Evolutionary conservation across 2,329 filamentous ascomycete genomes (phyloP).

Genomic region (Aplosporella prunicola): DNA sequence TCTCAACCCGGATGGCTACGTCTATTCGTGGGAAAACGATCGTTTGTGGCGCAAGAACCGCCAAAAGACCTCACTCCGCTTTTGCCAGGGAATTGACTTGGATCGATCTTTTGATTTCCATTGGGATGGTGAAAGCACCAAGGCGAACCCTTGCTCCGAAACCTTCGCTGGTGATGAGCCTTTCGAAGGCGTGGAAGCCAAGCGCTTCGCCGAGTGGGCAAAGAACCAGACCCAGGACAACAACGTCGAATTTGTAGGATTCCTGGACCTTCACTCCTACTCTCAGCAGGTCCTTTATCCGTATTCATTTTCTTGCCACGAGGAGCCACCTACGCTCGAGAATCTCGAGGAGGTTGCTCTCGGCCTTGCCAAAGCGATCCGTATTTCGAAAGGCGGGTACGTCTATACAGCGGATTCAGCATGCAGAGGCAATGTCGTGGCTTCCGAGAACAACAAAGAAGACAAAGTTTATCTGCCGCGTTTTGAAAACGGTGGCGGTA

Average conservation of each 20-base stretch:
- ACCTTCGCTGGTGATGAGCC: constrained; percentile 75
- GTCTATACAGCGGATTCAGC: constrained; percentile 61
- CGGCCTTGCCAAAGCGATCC: constrained; percentile 81
- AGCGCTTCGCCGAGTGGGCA: constrained; percentile 70
- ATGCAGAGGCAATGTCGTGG: constrained; percentile 69
- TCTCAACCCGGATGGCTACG: constrained; percentile 87
- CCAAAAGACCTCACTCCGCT: constrained; percentile 69
- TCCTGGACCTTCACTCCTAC: constrained; percentile 88
- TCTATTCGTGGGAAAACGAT: constrained; percentile 86
- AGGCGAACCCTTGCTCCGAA: constrained; percentile 78
- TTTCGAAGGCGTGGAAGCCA: constrained; percentile 75
- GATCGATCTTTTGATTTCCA: constrained; percentile 79
- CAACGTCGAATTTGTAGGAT: constrained; percentile 68
- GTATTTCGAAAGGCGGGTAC: constrained; percentile 63
- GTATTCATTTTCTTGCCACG: constrained; percentile 74
- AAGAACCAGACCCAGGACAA: constrained; percentile 63
- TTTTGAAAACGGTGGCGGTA: constrained; percentile 70
- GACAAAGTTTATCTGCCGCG: constrained; percentile 36
- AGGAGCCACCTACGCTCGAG: constrained; percentile 74
- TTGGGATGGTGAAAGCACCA: constrained; percentile 60
- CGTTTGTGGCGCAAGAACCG: constrained; percentile 92
- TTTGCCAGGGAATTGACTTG: constrained; percentile 81
- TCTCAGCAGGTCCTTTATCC: constrained; percentile 92
- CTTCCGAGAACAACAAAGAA: constrained; percentile 23
- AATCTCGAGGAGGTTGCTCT: constrained; percentile 84